A percentile compares a stretch with the other conserved stretches of the same genome.
phyloP scores from a whole-genome alignment of 2,329 filamentous ascomycete species.

The Trichoderma atroviride region DNA sequence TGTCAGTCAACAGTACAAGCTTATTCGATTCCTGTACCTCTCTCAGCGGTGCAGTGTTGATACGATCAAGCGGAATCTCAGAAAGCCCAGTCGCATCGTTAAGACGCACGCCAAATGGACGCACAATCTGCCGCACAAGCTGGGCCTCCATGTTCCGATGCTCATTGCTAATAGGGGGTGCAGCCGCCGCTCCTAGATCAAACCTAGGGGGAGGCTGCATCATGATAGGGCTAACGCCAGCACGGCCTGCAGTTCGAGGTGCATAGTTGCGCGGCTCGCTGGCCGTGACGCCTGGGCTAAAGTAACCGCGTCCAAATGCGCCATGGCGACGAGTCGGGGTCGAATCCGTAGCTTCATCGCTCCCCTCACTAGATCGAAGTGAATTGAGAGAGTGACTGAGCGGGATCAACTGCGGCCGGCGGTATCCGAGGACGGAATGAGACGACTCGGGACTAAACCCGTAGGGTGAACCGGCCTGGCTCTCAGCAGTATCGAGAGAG shows the following conservation, averaged over 20 bases:
- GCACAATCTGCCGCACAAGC: constrained; percentile 17
- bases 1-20: constrained; percentile 44
- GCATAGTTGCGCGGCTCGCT: constrained; percentile 48
- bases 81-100: not conserved
- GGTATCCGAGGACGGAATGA: not conserved
- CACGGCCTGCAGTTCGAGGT: constrained; percentile 38
- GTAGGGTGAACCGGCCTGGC: not conserved
- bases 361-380: constrained; percentile 19
- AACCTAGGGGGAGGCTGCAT: constrained; percentile 45
- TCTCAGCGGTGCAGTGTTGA: not conserved
- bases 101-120: constrained; percentile 3
- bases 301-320: not conserved
- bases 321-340: constrained; percentile 5
- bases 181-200: constrained; percentile 30
- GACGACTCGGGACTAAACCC: not conserved
- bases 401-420: constrained; percentile 8
- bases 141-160: not conserved
- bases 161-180: not conserved
- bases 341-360: not conserved
- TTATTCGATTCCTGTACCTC: constrained; percentile 39
- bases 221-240: constrained; percentile 22
- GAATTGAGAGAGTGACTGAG: constrained; percentile 29
- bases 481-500: not conserved
- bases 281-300: constrained; percentile 31
- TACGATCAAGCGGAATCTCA: constrained; percentile 6